These are phyloP conservation scores for Glaciozyma antarctica DNA, from an alignment of 768 basidiomycete species.

Conservation along the genomic window DNA sequence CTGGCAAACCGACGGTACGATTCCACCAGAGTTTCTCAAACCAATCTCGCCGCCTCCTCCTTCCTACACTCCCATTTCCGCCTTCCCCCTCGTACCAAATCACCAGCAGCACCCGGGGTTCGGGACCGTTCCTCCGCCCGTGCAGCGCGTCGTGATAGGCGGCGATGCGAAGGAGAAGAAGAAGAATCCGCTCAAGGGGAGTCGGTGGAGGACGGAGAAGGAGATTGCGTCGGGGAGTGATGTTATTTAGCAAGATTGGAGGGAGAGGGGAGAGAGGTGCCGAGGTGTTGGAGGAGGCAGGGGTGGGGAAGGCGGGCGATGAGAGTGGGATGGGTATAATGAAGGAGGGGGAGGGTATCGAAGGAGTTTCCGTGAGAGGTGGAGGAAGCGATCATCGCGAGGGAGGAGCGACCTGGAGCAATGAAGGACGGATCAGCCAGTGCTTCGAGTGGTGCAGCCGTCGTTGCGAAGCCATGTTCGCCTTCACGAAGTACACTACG, in stretches of 20 bases:
- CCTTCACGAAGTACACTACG: too few species aligned
- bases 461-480: too few species aligned
- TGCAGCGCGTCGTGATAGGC: not conserved
- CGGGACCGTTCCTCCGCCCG: not conserved
- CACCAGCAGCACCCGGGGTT: not conserved
- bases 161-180: not conserved
- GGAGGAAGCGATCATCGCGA: conserved; percentile 6
- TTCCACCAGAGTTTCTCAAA: not conserved
- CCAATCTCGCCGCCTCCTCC: not conserved
- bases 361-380: not conserved
- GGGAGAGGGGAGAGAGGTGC: too few species aligned
- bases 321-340: not conserved
- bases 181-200: not conserved
- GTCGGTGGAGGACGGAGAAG: conserved; percentile 1
- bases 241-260: not conserved
- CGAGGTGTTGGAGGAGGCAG: too few species aligned
- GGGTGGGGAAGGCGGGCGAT: too few species aligned
- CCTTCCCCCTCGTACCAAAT: not conserved
- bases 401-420: conserved; percentile 25
- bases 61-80: too few species aligned
- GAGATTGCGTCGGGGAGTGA: not conserved
- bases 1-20: not conserved
- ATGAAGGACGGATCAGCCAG: not conserved
- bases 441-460: not conserved
- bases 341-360: not conserved